phyloP scores from a whole-genome alignment of 805 yeast genomes.

The Sungouiozyma ichnusensis region DNA sequence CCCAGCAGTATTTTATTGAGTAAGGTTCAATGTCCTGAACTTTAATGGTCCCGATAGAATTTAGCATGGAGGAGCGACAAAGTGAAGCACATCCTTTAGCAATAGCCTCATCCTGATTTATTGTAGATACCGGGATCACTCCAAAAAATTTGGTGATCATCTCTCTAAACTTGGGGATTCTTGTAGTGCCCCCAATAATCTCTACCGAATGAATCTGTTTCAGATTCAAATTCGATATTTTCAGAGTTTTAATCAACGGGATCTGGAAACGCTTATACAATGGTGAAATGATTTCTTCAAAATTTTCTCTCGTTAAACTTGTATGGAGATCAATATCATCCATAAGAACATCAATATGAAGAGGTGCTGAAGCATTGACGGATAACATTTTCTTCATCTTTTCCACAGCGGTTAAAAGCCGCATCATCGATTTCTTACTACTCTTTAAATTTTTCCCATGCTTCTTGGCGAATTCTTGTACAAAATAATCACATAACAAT shows the following conservation, averaged over 20 bases:
- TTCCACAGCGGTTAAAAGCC: conserved; percentile 87
- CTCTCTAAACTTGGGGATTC: conserved; percentile 88
- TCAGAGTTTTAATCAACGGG: conserved; percentile 75
- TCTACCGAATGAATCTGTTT: conserved; percentile 82
- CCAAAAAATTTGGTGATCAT: conserved; percentile 69
- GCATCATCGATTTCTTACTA: conserved; percentile 89
- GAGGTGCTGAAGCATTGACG: conserved; percentile 89
- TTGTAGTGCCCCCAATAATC: conserved; percentile 94
- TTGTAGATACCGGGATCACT: conserved; percentile 78
- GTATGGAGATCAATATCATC: conserved; percentile 92
- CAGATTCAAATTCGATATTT: conserved; percentile 59
- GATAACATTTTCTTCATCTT: conserved; percentile 88
- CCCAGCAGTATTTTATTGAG: conserved; percentile 95
- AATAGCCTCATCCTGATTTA: conserved; percentile 97
- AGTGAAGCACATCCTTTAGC: conserved; percentile 98
- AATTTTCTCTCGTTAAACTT: conserved; percentile 75
- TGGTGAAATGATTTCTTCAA: conserved; percentile 81
- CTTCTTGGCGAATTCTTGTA: conserved; percentile 79
- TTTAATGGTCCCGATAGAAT: conserved; percentile 66
- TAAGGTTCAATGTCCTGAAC: conserved; percentile 88
- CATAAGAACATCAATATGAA: conserved; percentile 92
- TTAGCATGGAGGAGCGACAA: conserved; percentile 45
- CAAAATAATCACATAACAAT: conserved; percentile 88
- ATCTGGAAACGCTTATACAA: conserved; percentile 59
- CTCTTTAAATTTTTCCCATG: conserved; percentile 85